These are phyloP conservation scores for Henckelia pumila DNA, from an alignment of 257 asterid genomes.

Conservation along the genomic window DNA sequence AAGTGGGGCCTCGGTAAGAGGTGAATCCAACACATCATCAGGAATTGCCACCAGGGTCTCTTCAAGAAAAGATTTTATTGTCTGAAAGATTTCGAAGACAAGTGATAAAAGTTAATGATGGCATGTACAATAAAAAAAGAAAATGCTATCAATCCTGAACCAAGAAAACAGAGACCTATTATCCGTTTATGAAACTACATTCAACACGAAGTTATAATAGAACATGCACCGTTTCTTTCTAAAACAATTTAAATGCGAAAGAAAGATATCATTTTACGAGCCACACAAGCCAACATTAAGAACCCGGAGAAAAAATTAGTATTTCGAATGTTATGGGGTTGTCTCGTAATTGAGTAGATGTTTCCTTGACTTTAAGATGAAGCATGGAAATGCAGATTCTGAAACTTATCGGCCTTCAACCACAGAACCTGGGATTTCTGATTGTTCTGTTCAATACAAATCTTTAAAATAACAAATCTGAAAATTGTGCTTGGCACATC, in stretches of 20 bases:
- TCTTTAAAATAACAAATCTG: neutral
- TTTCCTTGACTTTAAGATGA: neutral
- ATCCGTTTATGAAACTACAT: neutral
- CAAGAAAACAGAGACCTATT: neutral
- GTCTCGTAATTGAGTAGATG: neutral
- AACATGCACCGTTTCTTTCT: neutral
- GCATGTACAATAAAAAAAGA: neutral
- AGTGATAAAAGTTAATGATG: neutral
- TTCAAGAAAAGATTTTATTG: slow-evolving; percentile 62
- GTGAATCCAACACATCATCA: slow-evolving; percentile 72
- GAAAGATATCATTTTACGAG: neutral
- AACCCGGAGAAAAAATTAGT: neutral
- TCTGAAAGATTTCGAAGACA: slow-evolving; percentile 43
- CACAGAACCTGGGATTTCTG: too few species aligned
- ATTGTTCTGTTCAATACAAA: neutral
- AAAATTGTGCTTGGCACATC: neutral
- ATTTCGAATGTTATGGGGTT: neutral
- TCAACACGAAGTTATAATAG: neutral
- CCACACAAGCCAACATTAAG: too few species aligned
- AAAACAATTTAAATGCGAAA: neutral
- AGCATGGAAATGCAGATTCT: neutral
- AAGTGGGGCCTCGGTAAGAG: slow-evolving; percentile 41
- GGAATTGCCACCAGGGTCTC: slow-evolving; percentile 71
- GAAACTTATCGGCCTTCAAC: neutral
- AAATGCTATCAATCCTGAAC: neutral